Base-by-base conservation (phyloP, 1,284 basidiomycete species). In the Ceratobasidium sp. region DNA sequence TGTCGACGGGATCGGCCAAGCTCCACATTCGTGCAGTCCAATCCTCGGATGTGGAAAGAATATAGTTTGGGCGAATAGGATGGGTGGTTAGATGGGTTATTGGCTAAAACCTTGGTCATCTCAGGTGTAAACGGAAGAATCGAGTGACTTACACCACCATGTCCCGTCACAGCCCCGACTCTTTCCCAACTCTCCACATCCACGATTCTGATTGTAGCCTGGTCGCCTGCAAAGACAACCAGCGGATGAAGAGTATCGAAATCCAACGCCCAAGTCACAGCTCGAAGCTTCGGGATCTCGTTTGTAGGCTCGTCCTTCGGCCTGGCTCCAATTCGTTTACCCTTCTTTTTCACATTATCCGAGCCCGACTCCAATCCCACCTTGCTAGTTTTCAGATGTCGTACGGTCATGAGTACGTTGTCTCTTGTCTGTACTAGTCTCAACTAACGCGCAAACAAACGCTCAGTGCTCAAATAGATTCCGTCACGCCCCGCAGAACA, bases 251-350 rank as follows among this genome's bases (percentile, higher is more conserved):
- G 40, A 7, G 62, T 76, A 5, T 67, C 56, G 52, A 76, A 76
- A 12, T 76, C 74, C 23, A 76, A 38, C 10, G 74, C 74, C 74
- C 74, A 76, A 10, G 74, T 76, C 6, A 67, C 74, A 3, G 74
- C 28, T 33, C 23, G 50, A 38, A 76, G 46, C 46, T 48, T 17
- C 9, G 46, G 46, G 1, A 48, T 48, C 46, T 48, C 46, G 46
- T 48, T 12, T 48, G 10, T 48, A 3, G 46, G 46, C 12, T 17
- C 46, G 3, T 17, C 46, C 46, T 48, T 48, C 46, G 12, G 46
- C 9, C 9, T 48, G 17, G 46, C 10, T 12, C 46, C 46, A 17
- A 10, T 48, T 17, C 46, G 3, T 17, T 48, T 48, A 12, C 17
- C 17, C 46, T 48, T 48, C 46, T 48, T 48, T 48, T 48, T 17